phyloP scores from a whole-genome alignment of 2,329 filamentous ascomycete genomes.

The Xylaria sp. region DNA sequence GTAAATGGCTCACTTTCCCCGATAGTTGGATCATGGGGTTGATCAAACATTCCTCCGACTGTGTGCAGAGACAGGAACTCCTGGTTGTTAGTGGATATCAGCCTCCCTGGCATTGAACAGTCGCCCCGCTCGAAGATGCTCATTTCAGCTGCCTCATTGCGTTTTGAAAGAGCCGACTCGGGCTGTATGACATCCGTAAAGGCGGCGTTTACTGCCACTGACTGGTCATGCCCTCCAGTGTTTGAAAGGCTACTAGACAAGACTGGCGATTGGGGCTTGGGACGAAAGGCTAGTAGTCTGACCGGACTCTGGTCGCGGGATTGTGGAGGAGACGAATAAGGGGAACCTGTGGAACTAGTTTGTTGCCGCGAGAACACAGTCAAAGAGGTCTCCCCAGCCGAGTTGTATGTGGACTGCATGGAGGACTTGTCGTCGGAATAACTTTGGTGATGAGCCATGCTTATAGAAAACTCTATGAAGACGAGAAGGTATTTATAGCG shows the following conservation, averaged over 20 bases:
- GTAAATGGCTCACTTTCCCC: not conserved
- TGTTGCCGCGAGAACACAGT: not conserved
- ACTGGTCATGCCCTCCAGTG: not conserved
- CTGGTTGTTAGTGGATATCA: not conserved
- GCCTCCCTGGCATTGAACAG: not conserved
- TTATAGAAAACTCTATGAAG: not conserved
- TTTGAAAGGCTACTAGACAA: not conserved
- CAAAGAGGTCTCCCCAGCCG: not conserved
- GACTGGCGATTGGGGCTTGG: not conserved
- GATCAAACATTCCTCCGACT: not conserved
- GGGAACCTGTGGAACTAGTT: not conserved
- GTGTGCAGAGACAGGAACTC: not conserved
- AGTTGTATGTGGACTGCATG: not conserved
- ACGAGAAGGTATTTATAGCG: not conserved
- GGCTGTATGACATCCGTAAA: not conserved
- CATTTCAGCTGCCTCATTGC: not conserved
- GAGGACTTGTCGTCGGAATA: not conserved
- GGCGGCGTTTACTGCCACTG: not conserved
- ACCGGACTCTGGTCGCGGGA: not conserved
- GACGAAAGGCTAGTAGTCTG: not conserved
- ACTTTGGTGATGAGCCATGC: not conserved
- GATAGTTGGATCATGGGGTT: not conserved
- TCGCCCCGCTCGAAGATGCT: not conserved
- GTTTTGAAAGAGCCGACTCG: not conserved
- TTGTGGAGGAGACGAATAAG: not conserved